phyloP scores from a whole-genome alignment of 2,329 filamentous ascomycete genomes.

The Colletotrichum caudatum region DNA sequence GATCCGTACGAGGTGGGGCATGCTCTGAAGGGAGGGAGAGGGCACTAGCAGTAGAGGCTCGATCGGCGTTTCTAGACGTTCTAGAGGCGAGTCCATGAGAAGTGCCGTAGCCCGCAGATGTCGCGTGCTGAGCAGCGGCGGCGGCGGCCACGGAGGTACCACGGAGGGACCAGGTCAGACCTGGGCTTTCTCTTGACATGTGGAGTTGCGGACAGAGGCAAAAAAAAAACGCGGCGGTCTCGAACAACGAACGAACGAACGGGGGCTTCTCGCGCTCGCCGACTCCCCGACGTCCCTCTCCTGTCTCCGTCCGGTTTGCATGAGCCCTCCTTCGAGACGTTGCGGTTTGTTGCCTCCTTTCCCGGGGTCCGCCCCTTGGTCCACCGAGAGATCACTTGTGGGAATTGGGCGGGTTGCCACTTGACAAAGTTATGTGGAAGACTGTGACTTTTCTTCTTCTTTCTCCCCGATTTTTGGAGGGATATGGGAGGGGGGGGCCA shows the following conservation, averaged over 20 bases:
- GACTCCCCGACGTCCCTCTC: conserved; percentile 6
- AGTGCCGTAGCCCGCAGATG: conserved; percentile 7
- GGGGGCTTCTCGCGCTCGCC: conserved; percentile 2
- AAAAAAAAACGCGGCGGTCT: neutral
- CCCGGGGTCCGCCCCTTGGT: neutral
- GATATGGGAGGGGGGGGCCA: no score
- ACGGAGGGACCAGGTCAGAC: neutral
- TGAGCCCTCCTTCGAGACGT: conserved; percentile 8
- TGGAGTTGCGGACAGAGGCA: no score
- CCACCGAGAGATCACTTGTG: neutral
- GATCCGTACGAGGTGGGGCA: neutral
- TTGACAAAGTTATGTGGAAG: conserved; percentile 28
- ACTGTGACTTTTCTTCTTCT: neutral
- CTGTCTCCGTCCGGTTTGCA: conserved; percentile 1
- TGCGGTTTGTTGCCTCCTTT: conserved; percentile 6
- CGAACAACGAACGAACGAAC: no score
- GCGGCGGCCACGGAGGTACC: no score
- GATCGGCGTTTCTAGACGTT: conserved; percentile 6
- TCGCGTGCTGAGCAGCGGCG: neutral
- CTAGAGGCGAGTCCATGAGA: conserved; percentile 21
- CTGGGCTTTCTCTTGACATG: neutral
- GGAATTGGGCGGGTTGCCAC: conserved; percentile 12
- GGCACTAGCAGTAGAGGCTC: neutral
- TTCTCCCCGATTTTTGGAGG: neutral
- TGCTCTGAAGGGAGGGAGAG: neutral